Percentiles rank a stretch among this genome's conserved stretches.
Conservation (phyloP, 75 land plant genomes). For the Sequoia sempervirens region DNA sequence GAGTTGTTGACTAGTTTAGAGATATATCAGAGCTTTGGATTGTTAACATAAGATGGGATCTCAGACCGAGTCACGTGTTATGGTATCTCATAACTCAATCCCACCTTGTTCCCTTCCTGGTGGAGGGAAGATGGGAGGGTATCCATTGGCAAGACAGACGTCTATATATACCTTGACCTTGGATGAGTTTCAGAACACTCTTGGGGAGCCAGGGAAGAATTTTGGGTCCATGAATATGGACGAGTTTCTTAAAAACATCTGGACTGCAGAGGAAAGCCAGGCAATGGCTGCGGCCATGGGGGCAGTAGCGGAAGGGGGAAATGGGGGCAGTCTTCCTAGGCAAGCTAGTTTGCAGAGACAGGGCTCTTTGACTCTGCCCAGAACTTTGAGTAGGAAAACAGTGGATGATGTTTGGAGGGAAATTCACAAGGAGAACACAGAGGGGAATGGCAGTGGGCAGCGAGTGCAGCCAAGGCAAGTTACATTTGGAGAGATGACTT, state of each 20-base stretch:
- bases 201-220: constrained; percentile 73
- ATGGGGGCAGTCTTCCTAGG: constrained; percentile 17
- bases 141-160: constrained; percentile 41
- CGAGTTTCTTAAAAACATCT: constrained; percentile 90
- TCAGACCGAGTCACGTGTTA: constrained; percentile 4
- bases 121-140: constrained; percentile 8
- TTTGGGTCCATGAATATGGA: constrained; percentile 99
- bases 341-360: constrained; percentile 69
- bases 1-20: not conserved
- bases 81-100: constrained; percentile 4
- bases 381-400: constrained; percentile 71
- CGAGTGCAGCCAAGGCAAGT: constrained; percentile 28
- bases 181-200: constrained; percentile 76
- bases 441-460: constrained; percentile 11
- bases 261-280: constrained; percentile 86
- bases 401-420: constrained; percentile 99
- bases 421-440: constrained; percentile 33
- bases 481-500: constrained; percentile 94
- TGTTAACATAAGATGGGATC: not conserved
- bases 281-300: constrained; percentile 43
- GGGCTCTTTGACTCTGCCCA: constrained; percentile 67
- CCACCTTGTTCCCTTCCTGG: not conserved
- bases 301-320: constrained; percentile 10
- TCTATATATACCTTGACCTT: constrained; percentile 84
- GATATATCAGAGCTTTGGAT: not conserved